phyloP scores from a whole-genome alignment of 2,329 filamentous ascomycete species.

The Fusarium sp. region DNA sequence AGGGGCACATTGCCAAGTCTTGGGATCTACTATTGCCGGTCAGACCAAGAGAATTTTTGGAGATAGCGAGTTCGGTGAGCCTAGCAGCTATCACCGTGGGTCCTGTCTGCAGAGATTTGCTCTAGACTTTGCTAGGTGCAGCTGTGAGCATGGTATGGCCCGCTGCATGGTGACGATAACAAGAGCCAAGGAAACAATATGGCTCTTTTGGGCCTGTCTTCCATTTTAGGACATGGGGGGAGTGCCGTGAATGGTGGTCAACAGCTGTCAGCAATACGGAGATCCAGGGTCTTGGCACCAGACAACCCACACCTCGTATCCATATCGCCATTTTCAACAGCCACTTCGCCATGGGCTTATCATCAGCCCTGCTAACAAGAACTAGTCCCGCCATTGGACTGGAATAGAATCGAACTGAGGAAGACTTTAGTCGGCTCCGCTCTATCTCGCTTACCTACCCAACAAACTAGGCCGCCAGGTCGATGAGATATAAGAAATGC shows the following conservation, averaged over 20 bases:
- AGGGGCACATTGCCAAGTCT: conserved; percentile 21
- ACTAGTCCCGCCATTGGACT: conserved; percentile 38
- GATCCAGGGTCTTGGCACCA: conserved; percentile 33
- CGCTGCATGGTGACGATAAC: conserved; percentile 29
- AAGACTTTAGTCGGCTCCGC: conserved; percentile 32
- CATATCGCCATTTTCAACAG: conserved; percentile 42
- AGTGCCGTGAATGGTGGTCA: conserved; percentile 32
- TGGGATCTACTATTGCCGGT: neutral
- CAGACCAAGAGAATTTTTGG: conserved; percentile 10
- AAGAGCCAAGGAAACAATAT: conserved; percentile 24
- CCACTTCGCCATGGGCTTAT: conserved; percentile 42
- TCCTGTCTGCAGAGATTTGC: conserved; percentile 26
- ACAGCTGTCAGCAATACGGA: conserved; percentile 41
- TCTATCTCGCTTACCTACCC: conserved; percentile 35
- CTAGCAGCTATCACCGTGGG: conserved; percentile 27
- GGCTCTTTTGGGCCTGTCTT: conserved; percentile 26
- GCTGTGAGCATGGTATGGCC: conserved; percentile 21
- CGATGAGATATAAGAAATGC: conserved; percentile 42
- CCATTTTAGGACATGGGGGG: conserved; percentile 35
- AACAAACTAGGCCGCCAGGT: conserved; percentile 23
- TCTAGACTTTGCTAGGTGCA: conserved; percentile 32
- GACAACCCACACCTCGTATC: conserved; percentile 44
- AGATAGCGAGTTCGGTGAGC: conserved; percentile 26
- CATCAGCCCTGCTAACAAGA: conserved; percentile 40
- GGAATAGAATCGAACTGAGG: conserved; percentile 30